Evolutionary conservation across 805 yeast genomes (phyloP).

Genomic region (Debaryomyces tyrocola): DNA sequence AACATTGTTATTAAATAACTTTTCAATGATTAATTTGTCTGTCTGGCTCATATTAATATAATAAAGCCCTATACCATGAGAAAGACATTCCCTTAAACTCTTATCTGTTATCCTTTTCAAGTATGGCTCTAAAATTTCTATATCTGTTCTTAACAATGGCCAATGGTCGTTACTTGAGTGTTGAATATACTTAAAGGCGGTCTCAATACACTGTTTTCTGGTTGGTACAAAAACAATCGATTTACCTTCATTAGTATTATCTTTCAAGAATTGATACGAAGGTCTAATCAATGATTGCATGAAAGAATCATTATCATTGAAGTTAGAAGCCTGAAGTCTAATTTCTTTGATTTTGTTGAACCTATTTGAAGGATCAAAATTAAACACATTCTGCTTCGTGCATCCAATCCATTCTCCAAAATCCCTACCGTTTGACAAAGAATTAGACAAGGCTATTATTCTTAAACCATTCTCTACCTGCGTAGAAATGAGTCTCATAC

Average conservation of each 20-base stretch:
- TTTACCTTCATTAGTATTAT: constrained; percentile 14
- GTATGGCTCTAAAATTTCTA: constrained; percentile 38
- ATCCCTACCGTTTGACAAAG: constrained; percentile 74
- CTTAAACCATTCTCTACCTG: constrained; percentile 60
- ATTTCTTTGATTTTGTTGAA: constrained; percentile 55
- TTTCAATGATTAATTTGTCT: constrained; percentile 59
- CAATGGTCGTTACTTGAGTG: constrained; percentile 35
- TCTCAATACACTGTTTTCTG: constrained; percentile 52
- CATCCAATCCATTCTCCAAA: constrained; percentile 88
- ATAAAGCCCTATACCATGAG: constrained; percentile 63
- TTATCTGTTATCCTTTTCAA: constrained; percentile 48
- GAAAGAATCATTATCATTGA: constrained; percentile 52
- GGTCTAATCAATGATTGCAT: constrained; percentile 50
- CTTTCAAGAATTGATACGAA: constrained; percentile 42
- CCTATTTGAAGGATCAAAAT: constrained; percentile 67
- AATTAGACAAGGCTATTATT: constrained; percentile 66
- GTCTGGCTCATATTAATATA: constrained; percentile 54
- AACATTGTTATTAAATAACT: constrained; percentile 49
- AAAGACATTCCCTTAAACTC: constrained; percentile 42
- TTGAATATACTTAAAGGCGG: constrained; percentile 46
- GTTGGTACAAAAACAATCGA: constrained; percentile 59
- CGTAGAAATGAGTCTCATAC: constrained; percentile 68
- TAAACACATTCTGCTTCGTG: constrained; percentile 56
- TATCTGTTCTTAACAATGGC: constrained; percentile 41
- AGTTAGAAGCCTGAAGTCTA: constrained; percentile 48